These are phyloP conservation scores for Aspergillus quadrilineatus DNA, from an alignment of 2,329 filamentous ascomycete genomes.

Conservation along the genomic window DNA sequence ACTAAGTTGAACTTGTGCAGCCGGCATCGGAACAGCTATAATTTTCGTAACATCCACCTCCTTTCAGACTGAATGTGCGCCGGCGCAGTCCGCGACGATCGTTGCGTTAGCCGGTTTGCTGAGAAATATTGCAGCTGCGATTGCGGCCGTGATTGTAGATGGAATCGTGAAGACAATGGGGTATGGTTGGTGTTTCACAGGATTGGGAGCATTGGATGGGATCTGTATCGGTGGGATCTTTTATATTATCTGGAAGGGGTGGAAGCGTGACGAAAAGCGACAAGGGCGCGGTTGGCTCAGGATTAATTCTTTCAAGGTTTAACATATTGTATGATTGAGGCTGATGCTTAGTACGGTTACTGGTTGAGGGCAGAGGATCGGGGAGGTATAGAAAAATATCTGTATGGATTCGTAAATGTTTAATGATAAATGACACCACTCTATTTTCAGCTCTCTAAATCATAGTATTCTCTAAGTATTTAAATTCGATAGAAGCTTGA, in stretches of 20 bases:
- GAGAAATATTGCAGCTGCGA: slow-evolving; percentile 42
- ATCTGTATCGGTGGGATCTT: background rate
- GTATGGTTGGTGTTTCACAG: slow-evolving; percentile 44
- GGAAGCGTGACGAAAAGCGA: background rate
- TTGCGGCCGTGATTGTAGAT: slow-evolving; percentile 40
- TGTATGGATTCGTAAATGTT: too few species aligned
- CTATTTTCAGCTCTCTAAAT: too few species aligned
- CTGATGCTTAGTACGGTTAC: too few species aligned
- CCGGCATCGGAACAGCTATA: slow-evolving; percentile 41
- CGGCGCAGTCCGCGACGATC: slow-evolving; percentile 40
- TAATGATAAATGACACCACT: too few species aligned
- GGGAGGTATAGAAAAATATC: too few species aligned
- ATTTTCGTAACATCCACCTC: slow-evolving; percentile 46
- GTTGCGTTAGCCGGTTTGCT: slow-evolving; percentile 45
- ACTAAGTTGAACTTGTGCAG: slow-evolving; percentile 10
- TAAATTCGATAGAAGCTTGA: too few species aligned
- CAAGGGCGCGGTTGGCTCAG: background rate
- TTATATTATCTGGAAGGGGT: background rate
- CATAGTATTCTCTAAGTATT: too few species aligned
- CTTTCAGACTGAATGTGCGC: slow-evolving; percentile 44
- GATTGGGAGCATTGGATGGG: slow-evolving; percentile 22
- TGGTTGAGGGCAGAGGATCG: too few species aligned
- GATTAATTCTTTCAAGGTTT: background rate
- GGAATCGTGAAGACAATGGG: slow-evolving; percentile 37
- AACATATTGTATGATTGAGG: too few species aligned